Conservation (phyloP, 129 eudicot genomes). For the Pittosporum tobira region DNA sequence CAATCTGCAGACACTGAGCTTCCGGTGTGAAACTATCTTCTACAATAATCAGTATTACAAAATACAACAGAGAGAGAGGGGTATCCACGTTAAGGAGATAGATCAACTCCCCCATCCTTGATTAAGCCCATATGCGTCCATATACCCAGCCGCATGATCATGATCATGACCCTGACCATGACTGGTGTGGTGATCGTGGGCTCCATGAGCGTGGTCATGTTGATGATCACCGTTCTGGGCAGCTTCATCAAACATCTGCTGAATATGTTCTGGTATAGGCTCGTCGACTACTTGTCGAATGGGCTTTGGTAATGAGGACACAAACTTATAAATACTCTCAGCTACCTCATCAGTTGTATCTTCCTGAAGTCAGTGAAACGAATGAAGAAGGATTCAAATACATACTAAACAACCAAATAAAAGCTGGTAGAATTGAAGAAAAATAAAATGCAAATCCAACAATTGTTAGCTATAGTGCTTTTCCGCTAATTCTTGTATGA, state of each 20-base stretch:
- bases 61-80: neutral
- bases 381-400: neutral
- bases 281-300: conserved; percentile 32
- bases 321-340: conserved; percentile 38
- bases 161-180: conserved; percentile 31
- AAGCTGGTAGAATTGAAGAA: neutral
- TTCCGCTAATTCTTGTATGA: neutral
- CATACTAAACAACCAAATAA: neutral
- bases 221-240: conserved; percentile 23
- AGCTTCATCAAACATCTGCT: conserved; percentile 43
- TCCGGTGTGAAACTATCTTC: neutral
- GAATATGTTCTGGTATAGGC: conserved; percentile 46
- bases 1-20: neutral
- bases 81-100: neutral
- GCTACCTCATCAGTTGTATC: conserved; percentile 65
- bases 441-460: neutral
- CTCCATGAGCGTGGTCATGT: conserved; percentile 31
- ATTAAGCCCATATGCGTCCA: conserved; percentile 35
- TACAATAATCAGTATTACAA: conserved; percentile 8
- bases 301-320: conserved; percentile 64
- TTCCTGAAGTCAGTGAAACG: conserved; percentile 30
- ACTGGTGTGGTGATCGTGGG: conserved; percentile 26
- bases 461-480: neutral
- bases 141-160: conserved; percentile 31
- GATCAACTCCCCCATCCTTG: conserved; percentile 33